These are phyloP conservation scores for Paramecium bursaria DNA, from an alignment of 73 alveolate genomes.

Conservation along the genomic window DNA sequence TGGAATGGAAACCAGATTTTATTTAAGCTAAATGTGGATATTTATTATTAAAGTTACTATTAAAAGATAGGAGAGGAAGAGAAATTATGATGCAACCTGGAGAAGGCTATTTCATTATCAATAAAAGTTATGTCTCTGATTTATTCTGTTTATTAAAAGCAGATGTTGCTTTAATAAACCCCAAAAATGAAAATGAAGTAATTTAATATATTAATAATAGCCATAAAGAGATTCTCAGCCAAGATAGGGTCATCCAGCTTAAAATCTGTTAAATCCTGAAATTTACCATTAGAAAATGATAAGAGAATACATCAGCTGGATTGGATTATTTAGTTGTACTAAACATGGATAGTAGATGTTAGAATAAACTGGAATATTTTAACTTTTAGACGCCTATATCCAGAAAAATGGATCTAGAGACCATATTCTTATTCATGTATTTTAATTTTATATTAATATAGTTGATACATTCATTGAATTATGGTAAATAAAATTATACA, in stretches of 20 bases:
- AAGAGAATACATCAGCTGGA: constrained; percentile 69
- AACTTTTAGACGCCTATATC: constrained; percentile 36
- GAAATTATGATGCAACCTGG: neutral
- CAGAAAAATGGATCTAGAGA: constrained; percentile 60
- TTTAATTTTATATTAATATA: constrained; percentile 46
- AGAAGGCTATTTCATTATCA: constrained; percentile 31
- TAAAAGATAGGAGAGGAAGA: constrained; percentile 31
- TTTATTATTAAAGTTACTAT: constrained; percentile 28
- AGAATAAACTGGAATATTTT: constrained; percentile 48
- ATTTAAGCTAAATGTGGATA: constrained; percentile 48
- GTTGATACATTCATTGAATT: constrained; percentile 60
- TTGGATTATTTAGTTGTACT: constrained; percentile 58
- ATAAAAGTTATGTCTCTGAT: constrained; percentile 22
- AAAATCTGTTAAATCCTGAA: constrained; percentile 28
- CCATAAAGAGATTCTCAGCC: neutral
- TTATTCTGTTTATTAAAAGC: constrained; percentile 31
- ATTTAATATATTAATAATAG: neutral
- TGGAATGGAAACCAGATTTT: constrained; percentile 60
- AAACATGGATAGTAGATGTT: constrained; percentile 55
- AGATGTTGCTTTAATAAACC: neutral
- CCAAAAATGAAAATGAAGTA: too few relatives aligned
- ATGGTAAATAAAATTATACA: constrained; percentile 51
- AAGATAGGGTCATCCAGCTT: constrained; percentile 47
- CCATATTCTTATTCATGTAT: constrained; percentile 52
- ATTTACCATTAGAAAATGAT: constrained; percentile 60